Evolutionary conservation across 768 basidiomycete genomes (phyloP), one percentile per base, ranked within the genome.

Genomic region (Guyanaporus albipodus): DNA sequence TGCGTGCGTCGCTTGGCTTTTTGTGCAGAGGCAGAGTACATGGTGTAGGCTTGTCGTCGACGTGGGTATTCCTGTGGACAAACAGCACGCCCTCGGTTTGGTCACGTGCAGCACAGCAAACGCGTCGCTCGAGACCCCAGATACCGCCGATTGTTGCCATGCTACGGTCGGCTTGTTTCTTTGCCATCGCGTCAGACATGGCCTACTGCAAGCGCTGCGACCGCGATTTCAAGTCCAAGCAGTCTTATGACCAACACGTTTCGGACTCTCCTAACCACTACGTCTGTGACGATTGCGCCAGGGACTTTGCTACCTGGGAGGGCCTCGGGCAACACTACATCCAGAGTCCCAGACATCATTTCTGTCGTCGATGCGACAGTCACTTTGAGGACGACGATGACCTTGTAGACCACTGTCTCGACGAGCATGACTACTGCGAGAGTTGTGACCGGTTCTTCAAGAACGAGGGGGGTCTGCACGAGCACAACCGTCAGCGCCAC

Each of bases 1-100:
- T 89, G 86, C 1, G 82, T 75, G 52, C 84, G 77, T 54, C 87
- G 72, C 52, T 87, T 86, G 48, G 87, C 82, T 66, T 88, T 87
- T 38, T 78, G 81, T 27, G 85, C 74, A 2, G 75, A 80, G 12
- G 82, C 77, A 27, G 77, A 71, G 69, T 85, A 87, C 73, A 75
- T 74, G 24, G 45, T 22, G 10, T 50, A 22, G 26, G 29, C 38
- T n/a, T 18, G 47, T 40, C 17, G 29, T 18, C 14, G 35, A 15
- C 31, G 52, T 19, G 21, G 4, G 40, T 38, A 19, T 27, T 10
- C 6, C 38, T 28, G 34, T 31, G 17, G 46, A 48, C 46, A 37
- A 38, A 26, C n/a, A 4, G 17, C 9, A 7, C n/a, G n/a, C n/a
- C n/a, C n/a, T n/a, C n/a, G n/a, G n/a, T n/a, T n/a, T 8, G 40